Base-by-base conservation (phyloP, 306 rosid species). In the Gynostemma pentaphyllum region DNA sequence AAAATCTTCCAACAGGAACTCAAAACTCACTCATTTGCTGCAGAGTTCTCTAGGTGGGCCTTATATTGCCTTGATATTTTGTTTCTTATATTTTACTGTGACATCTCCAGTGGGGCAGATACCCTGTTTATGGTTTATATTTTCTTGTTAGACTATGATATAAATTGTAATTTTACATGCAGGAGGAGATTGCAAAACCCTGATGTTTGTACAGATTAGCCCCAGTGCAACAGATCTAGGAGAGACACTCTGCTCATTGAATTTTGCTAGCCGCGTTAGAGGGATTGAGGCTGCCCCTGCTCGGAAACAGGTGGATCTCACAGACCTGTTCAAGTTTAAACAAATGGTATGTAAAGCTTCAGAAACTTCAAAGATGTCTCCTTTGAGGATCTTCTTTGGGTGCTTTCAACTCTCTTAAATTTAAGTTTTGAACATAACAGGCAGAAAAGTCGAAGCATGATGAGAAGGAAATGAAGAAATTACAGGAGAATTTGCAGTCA, bases 121-220 rank as follows among this genome's bases (percentile, higher is more conserved):
- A n/a, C 65, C 19, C 48, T 56, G 45, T 4, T 30, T 16, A 0
- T 57, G 16, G 29, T 36, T 64, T 28, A 42, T 16, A 26, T 9
- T 36, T 37, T 45, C 32, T 32, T 9, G 7, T 27, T 53, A 51
- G 9, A 32, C 1, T n/a, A 10, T 15, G 53, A 62, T 45, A 50
- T 52, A 80, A 66, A 73, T 66, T 42, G 22, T 27, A 69, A 42
- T 68, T 53, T 22, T 41, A 45, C 14, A 14, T 78, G 78, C 87
- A 92, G 99, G 99, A 41, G 96, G 99, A 75, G 96, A 92, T 74
- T 88, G 99, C 79, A 92, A 92, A 84, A 92, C 99, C 12, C 68
- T 92, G 68, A 92, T 92, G 99, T 88, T 92, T 79, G 99, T 92
- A 62, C 99, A 92, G 64, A 72, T 92, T 27, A 84, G 99, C 74